Evolutionary conservation across 192 early-diverging fungal genomes (phyloP).

Genomic region (Backusella luteola): DNA sequence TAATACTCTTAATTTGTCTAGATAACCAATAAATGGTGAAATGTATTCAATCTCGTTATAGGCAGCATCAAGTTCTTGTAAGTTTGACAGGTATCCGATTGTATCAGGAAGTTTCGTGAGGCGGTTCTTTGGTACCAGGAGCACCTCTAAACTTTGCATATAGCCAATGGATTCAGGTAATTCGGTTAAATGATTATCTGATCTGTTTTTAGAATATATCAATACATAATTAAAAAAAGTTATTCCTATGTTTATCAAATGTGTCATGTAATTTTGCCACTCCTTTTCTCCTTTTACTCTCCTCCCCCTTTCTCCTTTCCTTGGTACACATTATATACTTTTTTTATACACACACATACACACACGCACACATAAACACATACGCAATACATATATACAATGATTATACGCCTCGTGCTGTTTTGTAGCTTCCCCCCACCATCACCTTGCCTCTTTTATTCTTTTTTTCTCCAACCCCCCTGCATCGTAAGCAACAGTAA

Average conservation of each 20-base stretch:
- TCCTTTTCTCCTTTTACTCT: background rate
- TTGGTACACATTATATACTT: background rate
- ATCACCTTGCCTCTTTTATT: background rate
- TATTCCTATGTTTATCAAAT: background rate
- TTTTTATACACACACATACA: background rate
- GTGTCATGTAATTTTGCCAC: slow-evolving; percentile 1
- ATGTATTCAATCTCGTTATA: slow-evolving; percentile 61
- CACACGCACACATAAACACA: background rate
- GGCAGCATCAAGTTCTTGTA: slow-evolving; percentile 65
- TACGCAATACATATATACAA: background rate
- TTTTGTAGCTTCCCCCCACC: background rate
- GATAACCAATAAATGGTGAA: slow-evolving; percentile 56
- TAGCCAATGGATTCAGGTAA: slow-evolving; percentile 78
- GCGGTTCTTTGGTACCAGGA: slow-evolving; percentile 62
- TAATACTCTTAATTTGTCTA: slow-evolving; percentile 64
- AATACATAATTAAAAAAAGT: slow-evolving; percentile 12
- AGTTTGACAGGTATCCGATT: slow-evolving; percentile 63
- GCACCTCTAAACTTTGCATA: slow-evolving; percentile 59
- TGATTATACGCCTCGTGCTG: background rate
- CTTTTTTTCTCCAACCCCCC: background rate
- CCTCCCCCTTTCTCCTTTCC: background rate
- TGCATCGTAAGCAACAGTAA: slow-evolving; percentile 1
- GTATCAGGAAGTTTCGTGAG: slow-evolving; percentile 65
- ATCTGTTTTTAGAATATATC: slow-evolving; percentile 43
- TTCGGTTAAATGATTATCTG: slow-evolving; percentile 64